phyloP scores from a whole-genome alignment of 176 grass and related monocot genomes.

The Secale cereale region DNA sequence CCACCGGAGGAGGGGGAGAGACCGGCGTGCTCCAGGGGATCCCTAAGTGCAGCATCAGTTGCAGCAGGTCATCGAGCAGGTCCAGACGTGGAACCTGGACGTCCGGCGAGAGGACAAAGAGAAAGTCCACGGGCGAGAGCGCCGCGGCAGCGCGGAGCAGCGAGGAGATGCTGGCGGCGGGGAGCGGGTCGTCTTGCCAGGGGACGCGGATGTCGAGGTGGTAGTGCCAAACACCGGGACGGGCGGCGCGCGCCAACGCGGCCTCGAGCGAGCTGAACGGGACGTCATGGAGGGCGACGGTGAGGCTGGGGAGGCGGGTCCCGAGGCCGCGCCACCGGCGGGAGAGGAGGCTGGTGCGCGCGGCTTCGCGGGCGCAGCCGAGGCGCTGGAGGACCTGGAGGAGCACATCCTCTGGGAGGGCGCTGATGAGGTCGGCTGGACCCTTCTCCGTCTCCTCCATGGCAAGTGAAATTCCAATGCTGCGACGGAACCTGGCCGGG shows the following conservation, averaged over 20 bases:
- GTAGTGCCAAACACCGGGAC: background rate
- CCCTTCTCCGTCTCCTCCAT: no score
- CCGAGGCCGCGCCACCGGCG: background rate
- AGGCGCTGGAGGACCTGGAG: background rate
- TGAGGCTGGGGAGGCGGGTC: background rate
- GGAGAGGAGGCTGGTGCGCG: background rate
- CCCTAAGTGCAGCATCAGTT: no score
- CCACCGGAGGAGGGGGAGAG: background rate
- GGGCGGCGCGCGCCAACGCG: background rate
- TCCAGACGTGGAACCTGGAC: no score
- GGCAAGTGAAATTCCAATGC: no score
- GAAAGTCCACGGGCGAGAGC: background rate
- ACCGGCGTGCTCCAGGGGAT: no score
- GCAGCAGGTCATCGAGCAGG: no score
- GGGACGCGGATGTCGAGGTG: background rate
- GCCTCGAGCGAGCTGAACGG: background rate
- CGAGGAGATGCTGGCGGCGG: background rate
- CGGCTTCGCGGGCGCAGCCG: background rate
- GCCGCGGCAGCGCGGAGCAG: background rate
- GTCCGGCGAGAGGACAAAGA: background rate
- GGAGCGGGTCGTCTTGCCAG: no score
- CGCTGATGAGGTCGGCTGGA: background rate
- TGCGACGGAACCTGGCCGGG: no score
- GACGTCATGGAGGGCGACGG: background rate
- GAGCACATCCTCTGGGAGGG: background rate